These are phyloP conservation scores for Cornus florida DNA, from an alignment of 148 eudicot genomes.

Conservation along the genomic window DNA sequence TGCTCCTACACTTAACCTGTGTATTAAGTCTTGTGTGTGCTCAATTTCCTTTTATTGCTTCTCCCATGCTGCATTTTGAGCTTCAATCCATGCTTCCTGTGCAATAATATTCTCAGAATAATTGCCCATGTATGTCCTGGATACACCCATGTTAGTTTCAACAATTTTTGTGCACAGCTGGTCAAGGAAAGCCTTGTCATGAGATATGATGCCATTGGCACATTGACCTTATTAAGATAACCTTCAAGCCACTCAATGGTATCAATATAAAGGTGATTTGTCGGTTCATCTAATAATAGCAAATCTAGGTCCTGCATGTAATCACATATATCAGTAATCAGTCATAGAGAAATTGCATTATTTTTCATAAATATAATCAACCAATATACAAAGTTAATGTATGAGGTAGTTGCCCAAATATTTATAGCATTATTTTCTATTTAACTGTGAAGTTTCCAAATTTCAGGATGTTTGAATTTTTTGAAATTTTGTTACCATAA, in stretches of 20 bases:
- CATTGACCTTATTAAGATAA: slow-evolving; percentile 72
- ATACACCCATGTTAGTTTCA: slow-evolving; percentile 96
- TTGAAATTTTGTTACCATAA: too few species aligned
- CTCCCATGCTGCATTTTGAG: too few species aligned
- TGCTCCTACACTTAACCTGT: slow-evolving; percentile 79
- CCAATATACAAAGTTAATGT: too few species aligned
- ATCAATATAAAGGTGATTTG: slow-evolving; percentile 97
- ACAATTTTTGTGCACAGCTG: slow-evolving; percentile 96
- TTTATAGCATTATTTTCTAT: too few species aligned
- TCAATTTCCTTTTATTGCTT: slow-evolving; percentile 94
- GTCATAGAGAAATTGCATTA: background rate
- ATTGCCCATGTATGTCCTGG: slow-evolving; percentile 83
- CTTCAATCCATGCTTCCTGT: slow-evolving; percentile 89
- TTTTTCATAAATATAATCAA: too few species aligned
- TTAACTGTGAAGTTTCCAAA: too few species aligned
- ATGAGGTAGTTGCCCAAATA: too few species aligned
- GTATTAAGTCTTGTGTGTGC: slow-evolving; percentile 72
- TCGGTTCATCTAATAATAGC: slow-evolving; percentile 93
- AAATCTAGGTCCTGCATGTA: slow-evolving; percentile 84
- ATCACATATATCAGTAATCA: slow-evolving; percentile 9
- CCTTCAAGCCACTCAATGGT: slow-evolving; percentile 97
- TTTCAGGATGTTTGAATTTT: too few species aligned
- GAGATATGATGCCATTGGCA: slow-evolving; percentile 97
- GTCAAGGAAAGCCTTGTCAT: slow-evolving; percentile 97
- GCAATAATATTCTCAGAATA: slow-evolving; percentile 77